A percentile compares a stretch with the other conserved stretches of the same genome.
phyloP scores from a whole-genome alignment of 352 stramenopile species.

The Elongisporangium anandrum region DNA sequence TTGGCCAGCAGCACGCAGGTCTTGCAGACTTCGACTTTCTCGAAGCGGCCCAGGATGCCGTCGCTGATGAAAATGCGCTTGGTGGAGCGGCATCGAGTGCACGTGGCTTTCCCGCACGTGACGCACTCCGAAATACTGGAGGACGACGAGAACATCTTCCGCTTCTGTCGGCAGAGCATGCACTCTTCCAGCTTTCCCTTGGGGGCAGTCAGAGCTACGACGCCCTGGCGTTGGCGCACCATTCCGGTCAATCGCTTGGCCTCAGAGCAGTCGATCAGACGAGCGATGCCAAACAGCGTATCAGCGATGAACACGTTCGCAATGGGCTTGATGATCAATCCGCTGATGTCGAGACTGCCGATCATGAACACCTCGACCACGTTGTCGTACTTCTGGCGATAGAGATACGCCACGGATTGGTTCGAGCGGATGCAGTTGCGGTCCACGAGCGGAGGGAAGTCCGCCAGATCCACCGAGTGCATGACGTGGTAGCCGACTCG shows the following conservation, averaged over 20 bases:
- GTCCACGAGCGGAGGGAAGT: slow-evolving; percentile 39
- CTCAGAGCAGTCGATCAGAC: slow-evolving; percentile 31
- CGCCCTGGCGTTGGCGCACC: slow-evolving; percentile 14
- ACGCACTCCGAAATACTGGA: slow-evolving; percentile 3
- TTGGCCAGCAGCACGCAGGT: slow-evolving; percentile 29
- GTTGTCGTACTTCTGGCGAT: slow-evolving; percentile 44
- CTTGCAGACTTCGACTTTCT: slow-evolving; percentile 29
- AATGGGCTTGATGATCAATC: slow-evolving; percentile 31
- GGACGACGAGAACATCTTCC: neutral
- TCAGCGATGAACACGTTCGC: slow-evolving; percentile 38
- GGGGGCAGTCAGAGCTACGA: slow-evolving; percentile 1
- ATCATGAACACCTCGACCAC: slow-evolving; percentile 61
- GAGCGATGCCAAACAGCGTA: slow-evolving; percentile 25
- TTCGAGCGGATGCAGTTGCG: slow-evolving; percentile 55
- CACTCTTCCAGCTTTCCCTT: no score
- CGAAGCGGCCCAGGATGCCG: slow-evolving; percentile 17
- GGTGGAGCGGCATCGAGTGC: slow-evolving; percentile 32
- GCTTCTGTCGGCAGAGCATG: no score
- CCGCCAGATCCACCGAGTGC: slow-evolving; percentile 32
- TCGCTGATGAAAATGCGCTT: slow-evolving; percentile 39
- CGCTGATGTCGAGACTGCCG: slow-evolving; percentile 40
- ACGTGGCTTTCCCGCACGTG: slow-evolving; percentile 17
- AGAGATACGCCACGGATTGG: slow-evolving; percentile 50
- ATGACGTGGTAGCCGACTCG: slow-evolving; percentile 28
- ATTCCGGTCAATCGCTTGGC: slow-evolving; percentile 44